Evolutionary conservation across 768 basidiomycete species (phyloP).

Genomic region (Cystofilobasidium capitatum): DNA sequence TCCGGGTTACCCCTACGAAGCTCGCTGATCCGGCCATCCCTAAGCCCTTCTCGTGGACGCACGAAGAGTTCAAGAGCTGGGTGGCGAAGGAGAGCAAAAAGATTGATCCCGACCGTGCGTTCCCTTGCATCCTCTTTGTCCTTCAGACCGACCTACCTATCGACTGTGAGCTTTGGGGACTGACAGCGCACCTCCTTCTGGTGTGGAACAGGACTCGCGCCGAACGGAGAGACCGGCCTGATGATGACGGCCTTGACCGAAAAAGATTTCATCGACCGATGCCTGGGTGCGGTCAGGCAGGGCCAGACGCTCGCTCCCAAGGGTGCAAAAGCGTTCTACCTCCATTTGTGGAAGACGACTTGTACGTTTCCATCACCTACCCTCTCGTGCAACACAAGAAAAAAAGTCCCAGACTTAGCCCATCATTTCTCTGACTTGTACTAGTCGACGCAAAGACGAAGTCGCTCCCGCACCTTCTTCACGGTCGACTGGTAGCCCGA

Average conservation of each 20-base stretch:
- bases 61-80: constrained; percentile 7
- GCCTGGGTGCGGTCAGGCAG: neutral
- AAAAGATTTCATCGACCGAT: neutral
- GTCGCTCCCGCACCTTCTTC: neutral
- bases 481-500: neutral
- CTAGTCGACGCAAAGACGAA: constrained; percentile 4
- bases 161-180: too few relatives aligned
- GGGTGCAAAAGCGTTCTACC: constrained; percentile 8
- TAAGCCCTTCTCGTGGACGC: neutral
- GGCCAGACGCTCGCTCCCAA: neutral
- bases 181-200: neutral
- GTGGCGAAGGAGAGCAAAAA: neutral
- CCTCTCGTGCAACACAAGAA: too few relatives aligned
- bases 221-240: constrained; percentile 16
- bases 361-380: neutral
- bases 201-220: neutral
- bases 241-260: neutral
- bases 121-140: too few relatives aligned
- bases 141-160: too few relatives aligned
- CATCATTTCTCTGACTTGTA: neutral
- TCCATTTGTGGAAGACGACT: constrained; percentile 2
- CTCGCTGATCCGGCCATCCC: neutral
- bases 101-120: constrained; percentile 8
- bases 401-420: too few relatives aligned
- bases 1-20: constrained; percentile 8